Evolutionary conservation across 1,284 basidiomycete genomes (phyloP).

Genomic region (Mycena citricolor): DNA sequence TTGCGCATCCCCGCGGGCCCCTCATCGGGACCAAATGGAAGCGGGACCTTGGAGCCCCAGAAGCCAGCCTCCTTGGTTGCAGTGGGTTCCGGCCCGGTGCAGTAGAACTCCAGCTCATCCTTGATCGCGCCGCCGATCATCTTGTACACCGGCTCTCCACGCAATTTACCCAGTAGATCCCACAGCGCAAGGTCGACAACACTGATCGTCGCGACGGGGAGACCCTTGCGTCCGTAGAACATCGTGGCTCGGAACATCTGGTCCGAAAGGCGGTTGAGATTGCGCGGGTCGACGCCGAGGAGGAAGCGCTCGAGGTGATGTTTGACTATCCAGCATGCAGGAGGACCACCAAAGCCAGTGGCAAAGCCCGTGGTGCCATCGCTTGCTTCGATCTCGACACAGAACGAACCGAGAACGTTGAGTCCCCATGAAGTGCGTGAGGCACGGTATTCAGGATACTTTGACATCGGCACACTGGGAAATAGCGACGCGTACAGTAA

Average conservation of each 20-base stretch:
- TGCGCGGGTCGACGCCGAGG: slow-evolving; percentile 47
- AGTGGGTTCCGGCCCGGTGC: slow-evolving; percentile 46
- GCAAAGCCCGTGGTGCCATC: slow-evolving; percentile 47
- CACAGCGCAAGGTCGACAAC: slow-evolving; percentile 42
- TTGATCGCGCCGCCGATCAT: slow-evolving; percentile 52
- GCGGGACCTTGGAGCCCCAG: slow-evolving; percentile 49
- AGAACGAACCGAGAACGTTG: slow-evolving; percentile 45
- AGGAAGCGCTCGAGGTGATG: slow-evolving; percentile 53
- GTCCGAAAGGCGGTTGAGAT: slow-evolving; percentile 48
- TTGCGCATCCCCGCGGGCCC: slow-evolving; percentile 43
- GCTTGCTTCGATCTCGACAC: slow-evolving; percentile 46
- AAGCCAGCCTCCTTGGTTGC: slow-evolving; percentile 49
- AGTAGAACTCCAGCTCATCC: slow-evolving; percentile 48
- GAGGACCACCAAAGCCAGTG: slow-evolving; percentile 51
- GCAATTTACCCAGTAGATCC: slow-evolving; percentile 53
- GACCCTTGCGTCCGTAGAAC: slow-evolving; percentile 53
- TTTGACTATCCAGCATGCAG: slow-evolving; percentile 54
- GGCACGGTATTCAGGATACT: slow-evolving; percentile 43
- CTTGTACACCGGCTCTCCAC: slow-evolving; percentile 53
- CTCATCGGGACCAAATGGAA: slow-evolving; percentile 48
- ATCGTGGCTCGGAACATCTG: slow-evolving; percentile 37
- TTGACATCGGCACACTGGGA: slow-evolving; percentile 33
- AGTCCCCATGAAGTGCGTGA: slow-evolving; percentile 46
- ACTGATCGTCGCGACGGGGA: slow-evolving; percentile 41
- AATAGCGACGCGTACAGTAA: neutral